Evolutionary conservation across 805 yeast species (phyloP).

Genomic region (Lachancea waltii): DNA sequence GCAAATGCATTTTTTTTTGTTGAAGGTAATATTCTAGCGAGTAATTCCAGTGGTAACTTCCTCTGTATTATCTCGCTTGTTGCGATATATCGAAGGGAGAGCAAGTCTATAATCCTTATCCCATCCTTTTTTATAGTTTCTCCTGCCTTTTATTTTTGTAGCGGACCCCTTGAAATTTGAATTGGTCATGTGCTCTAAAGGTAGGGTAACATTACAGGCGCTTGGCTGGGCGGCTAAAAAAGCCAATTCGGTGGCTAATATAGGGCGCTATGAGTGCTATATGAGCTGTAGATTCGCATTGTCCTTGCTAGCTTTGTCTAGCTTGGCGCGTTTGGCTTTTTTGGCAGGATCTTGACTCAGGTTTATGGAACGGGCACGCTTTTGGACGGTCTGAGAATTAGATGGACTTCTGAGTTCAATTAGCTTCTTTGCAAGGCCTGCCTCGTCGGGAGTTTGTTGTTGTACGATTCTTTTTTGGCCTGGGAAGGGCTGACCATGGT

Average conservation of each 20-base stretch:
- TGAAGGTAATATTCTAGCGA: conserved; percentile 3
- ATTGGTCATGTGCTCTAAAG: no score
- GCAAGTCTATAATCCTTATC: no score
- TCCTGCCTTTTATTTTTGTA: background rate
- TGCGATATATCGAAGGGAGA: no score
- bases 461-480: conserved; percentile 15
- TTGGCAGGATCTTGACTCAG: conserved; percentile 25
- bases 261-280: conserved; percentile 3
- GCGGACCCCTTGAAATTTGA: conserved; percentile 4
- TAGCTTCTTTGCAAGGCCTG: conserved; percentile 16
- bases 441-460: conserved; percentile 24
- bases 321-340: conserved; percentile 29
- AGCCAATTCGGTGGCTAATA: background rate
- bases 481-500: conserved; percentile 36
- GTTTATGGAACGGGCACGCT: conserved; percentile 24
- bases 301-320: conserved; percentile 22
- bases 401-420: conserved; percentile 17
- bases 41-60: no score
- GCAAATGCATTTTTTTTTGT: conserved; percentile 19
- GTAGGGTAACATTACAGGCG: background rate
- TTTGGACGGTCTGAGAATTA: conserved; percentile 6
- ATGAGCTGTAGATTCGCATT: conserved; percentile 18
- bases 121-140: background rate
- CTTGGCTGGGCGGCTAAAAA: background rate
- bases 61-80: background rate